Base-by-base conservation (phyloP, 2,329 filamentous ascomycete species). In the Lanzia echinophila region DNA sequence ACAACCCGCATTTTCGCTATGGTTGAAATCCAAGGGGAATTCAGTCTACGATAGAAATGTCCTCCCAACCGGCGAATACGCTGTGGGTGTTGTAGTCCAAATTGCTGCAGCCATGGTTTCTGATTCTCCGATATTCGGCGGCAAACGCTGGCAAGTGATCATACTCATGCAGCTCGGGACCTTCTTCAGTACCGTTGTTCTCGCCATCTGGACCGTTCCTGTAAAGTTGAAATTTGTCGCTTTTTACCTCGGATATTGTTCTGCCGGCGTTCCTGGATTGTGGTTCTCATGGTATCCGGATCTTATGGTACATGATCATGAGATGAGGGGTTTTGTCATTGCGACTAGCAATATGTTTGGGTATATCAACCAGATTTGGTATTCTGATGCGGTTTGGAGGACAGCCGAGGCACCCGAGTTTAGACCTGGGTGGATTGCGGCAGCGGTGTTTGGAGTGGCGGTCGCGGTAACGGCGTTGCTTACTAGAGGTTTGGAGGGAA, bases 111-210 rank as follows among this genome's bases (percentile, higher is more conserved):
- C 58, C 1, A 65, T 62, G 56, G 24, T 63, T 0, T 64, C 61
- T 0, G 63, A 65, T 32, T 63, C 63, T 15, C 58, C 59, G 1
- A 42, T 64, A 0, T 50, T 64, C 5, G 42, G 33, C 49, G 65
- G 66, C 17, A 45, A 48, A 12, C 55, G 61, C 5, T 64, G 62
- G 61, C 60, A 63, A 54, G 56, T 60, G 1, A 63, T 64, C 13
- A 47, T 54, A 2, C 32, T 56, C 12, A 61, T 63, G 63, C 62
- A 64, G 48, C 54, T 53, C 2, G 58, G 54, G 8, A 60, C 58
- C 3, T 20, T 64, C 5, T 68, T 70, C 36, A 58, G 63, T 3
- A 56, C 57, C 7, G 60, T 70, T 19, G 62, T 69, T 2, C 36
- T 60, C 2, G 47, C 48, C 1, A 34, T 53, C 2, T 58, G 58